These are phyloP conservation scores for Fusarium goolgardi DNA, from an alignment of 2,329 filamentous ascomycete species.

Conservation along the genomic window DNA sequence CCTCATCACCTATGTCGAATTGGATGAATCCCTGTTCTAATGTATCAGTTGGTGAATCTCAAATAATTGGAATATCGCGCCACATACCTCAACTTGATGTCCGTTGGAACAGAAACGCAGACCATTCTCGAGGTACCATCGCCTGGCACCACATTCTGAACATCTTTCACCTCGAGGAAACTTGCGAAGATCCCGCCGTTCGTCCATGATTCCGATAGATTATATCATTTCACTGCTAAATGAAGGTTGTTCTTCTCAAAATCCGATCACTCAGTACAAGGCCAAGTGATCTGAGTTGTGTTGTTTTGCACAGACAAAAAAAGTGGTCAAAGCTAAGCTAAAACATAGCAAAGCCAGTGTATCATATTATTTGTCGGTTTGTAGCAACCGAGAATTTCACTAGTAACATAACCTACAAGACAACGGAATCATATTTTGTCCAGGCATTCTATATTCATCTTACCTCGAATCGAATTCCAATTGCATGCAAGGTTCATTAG, in stretches of 20 bases:
- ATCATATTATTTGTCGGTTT: conserved; percentile 13
- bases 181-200: conserved; percentile 58
- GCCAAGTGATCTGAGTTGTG: not conserved
- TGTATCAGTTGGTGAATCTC: conserved; percentile 1
- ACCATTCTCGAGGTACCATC: conserved; percentile 80
- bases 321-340: conserved; percentile 21
- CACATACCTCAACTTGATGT: conserved; percentile 76
- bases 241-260: not conserved
- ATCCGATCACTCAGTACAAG: not conserved
- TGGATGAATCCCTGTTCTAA: conserved; percentile 62
- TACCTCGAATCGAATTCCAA: not conserved
- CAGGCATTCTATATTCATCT: not conserved
- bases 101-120: conserved; percentile 83
- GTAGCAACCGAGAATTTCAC: not conserved
- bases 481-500: not conserved
- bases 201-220: conserved; percentile 52
- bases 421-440: not conserved
- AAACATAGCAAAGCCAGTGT: not conserved
- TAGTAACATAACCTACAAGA: not conserved
- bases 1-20: conserved; percentile 73
- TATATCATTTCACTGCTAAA: conserved; percentile 1
- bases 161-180: conserved; percentile 67
- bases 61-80: no score
- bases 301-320: conserved; percentile 15
- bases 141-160: conserved; percentile 75